Base-by-base conservation (phyloP, 2,329 filamentous ascomycete genomes). In the Microcyclospora tardicrescens region DNA sequence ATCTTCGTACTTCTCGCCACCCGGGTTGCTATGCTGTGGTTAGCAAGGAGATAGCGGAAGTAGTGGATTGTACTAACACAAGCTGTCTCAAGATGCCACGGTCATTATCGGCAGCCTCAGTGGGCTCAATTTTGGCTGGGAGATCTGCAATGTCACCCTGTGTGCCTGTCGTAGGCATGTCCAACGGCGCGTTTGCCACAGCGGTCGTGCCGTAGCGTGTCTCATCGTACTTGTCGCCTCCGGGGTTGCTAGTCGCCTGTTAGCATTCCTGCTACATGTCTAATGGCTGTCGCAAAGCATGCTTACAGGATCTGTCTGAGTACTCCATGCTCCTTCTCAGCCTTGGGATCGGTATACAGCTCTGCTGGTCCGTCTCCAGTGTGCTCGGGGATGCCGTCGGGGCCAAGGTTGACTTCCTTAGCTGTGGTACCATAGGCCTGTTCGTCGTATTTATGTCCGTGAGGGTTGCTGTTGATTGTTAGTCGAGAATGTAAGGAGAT, bases 201-300 rank as follows among this genome's bases (percentile, higher is more conserved):
- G 47, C 47, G 12, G 48, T 48, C 11, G 34, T 43, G 16, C 49
- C 51, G 28, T 43, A 50, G 2, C 36, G 40, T 14, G 39, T 38
- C 10, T 47, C 46, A 28, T 52, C 50, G 29, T 51, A 45, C 29
- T 52, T 50, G 32, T 48, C 40, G 29, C 50, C 47, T 28, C 41
- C 42, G 6, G 52, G 48, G 37, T 55, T 52, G n/a, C 42, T 31
- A 24, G 19, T 8, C 19, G 19, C 19, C 19, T 24, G 19, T 24
- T 24, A 24, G 19, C 19, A 8, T 24, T 24, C 8, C 4, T 24
- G 33, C 14, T 15, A 4, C 30, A 32, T 32, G 30, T 15, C 10
- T 10, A 10, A 32, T 32, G 30, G n/a, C n/a, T 32, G n/a, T 32
- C 4, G n/a, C 14, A 10, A 32, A 13, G n/a, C 12, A 19, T 10